These are phyloP conservation scores for Penicillium sp. DNA, from an alignment of 2,329 filamentous ascomycete genomes.

Conservation along the genomic window DNA sequence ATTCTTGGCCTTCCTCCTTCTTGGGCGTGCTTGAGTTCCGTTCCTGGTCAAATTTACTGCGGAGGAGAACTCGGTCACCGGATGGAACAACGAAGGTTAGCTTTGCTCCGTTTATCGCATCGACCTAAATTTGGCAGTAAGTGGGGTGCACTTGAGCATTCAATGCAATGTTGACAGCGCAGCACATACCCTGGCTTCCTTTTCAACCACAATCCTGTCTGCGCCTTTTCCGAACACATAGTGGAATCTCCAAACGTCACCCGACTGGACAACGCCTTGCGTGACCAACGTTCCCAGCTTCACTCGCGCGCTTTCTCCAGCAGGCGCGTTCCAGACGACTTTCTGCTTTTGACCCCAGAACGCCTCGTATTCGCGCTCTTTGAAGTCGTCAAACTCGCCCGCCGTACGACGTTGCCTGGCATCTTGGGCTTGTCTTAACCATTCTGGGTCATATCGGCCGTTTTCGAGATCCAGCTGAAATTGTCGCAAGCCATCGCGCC, in stretches of 20 bases:
- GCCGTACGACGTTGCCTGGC: slow-evolving; percentile 54
- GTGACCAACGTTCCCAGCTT: slow-evolving; percentile 40
- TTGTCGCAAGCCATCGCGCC: slow-evolving; percentile 54
- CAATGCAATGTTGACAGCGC: background rate
- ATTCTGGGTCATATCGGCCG: slow-evolving; percentile 59
- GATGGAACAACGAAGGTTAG: slow-evolving; percentile 44
- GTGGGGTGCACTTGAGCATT: background rate
- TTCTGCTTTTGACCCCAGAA: slow-evolving; percentile 61
- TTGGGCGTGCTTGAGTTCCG: background rate
- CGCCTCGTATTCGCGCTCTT: slow-evolving; percentile 55
- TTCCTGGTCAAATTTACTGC: slow-evolving; percentile 3
- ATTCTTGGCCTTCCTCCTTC: background rate
- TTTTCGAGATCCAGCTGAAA: slow-evolving; percentile 58
- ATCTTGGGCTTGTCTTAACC: slow-evolving; percentile 56
- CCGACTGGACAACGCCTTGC: slow-evolving; percentile 37
- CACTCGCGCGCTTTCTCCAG: slow-evolving; percentile 46
- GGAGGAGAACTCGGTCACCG: slow-evolving; percentile 38
- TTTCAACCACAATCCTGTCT: slow-evolving; percentile 39
- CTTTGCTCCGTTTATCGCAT: slow-evolving; percentile 31
- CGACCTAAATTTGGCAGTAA: slow-evolving; percentile 29
- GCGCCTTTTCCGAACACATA: slow-evolving; percentile 30
- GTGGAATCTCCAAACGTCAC: slow-evolving; percentile 45
- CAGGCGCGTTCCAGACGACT: slow-evolving; percentile 31
- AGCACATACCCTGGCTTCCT: slow-evolving; percentile 43
- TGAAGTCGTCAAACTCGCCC: slow-evolving; percentile 60